Base-by-base conservation (phyloP, 129 eudicot genomes). In the Tagetes patula region DNA sequence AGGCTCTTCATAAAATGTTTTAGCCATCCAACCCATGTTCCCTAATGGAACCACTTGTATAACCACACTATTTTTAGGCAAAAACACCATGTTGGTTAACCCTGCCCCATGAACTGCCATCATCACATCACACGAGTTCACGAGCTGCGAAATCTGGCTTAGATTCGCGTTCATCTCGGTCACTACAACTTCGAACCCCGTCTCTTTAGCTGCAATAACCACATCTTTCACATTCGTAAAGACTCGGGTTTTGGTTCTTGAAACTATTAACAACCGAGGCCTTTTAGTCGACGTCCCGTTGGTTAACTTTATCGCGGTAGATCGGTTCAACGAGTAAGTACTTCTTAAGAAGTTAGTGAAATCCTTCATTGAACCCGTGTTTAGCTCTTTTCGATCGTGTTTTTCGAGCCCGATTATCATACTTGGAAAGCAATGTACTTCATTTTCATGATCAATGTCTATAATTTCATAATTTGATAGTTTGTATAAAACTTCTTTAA, bases 71-170 rank as follows among this genome's bases (percentile, higher is more conserved):
- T 82, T 84, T 71, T 81, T 87, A 6, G 95, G 98, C 2, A 89
- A 71, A 39, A 83, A 92, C 47, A 85, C 81, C 83, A 87, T 82
- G 52, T 89, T 92, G 32, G 98, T 89, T 8, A 92, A 58, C 55
- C 96, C 98, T n/a, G 98, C 96, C 0, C 98, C 98, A 70, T 92
- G 96, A 65, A 92, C 92, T 20, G 92, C 98, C 80, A 89, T 68
- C 83, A 92, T 84, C 73, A 85, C 96, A 75, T 92, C 98, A 40
- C 87, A 83, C 6, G 90, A 80, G 71, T 92, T 92, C 74, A 89
- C 88, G 33, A 84, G 47, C 43, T 79, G 52, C 9, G 96, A 77
- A 48, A 75, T 69, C 9, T 39, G 34, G 0, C 73, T 33, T n/a
- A 84, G 47, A 34, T 84, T 68, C 4, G 42, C 8, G 40, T 9